These are phyloP conservation scores for Moelleriella libera DNA, from an alignment of 2,329 filamentous ascomycete genomes.

Conservation along the genomic window DNA sequence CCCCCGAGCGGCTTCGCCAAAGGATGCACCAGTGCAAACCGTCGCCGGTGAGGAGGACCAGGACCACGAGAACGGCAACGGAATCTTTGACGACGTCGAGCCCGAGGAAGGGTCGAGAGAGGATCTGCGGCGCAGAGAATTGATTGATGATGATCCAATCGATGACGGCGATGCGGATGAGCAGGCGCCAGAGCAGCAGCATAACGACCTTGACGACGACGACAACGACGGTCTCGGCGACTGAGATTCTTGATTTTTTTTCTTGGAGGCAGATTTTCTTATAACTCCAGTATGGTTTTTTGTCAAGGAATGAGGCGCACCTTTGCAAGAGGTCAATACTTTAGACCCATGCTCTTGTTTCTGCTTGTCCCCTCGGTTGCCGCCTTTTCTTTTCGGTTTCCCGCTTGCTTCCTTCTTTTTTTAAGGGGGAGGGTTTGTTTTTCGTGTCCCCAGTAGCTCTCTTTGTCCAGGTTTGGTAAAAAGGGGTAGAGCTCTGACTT, in stretches of 20 bases:
- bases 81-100: slow-evolving; percentile 32
- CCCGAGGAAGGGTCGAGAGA: slow-evolving; percentile 45
- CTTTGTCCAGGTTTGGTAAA: too few relatives aligned
- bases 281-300: too few relatives aligned
- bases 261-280: too few relatives aligned
- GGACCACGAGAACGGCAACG: slow-evolving; percentile 15
- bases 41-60: slow-evolving; percentile 22
- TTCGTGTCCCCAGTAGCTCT: too few relatives aligned
- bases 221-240: slow-evolving; percentile 33
- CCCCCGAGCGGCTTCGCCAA: slow-evolving; percentile 5
- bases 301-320: too few relatives aligned
- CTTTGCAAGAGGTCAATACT: too few relatives aligned
- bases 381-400: too few relatives aligned
- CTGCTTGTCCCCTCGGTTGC: too few relatives aligned
- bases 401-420: too few relatives aligned
- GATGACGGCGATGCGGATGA: slow-evolving; percentile 20
- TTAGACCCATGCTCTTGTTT: too few relatives aligned
- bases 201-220: slow-evolving; percentile 29
- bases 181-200: slow-evolving; percentile 12
- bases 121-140: slow-evolving; percentile 39
- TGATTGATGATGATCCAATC: slow-evolving; percentile 34
- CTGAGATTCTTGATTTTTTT: slow-evolving; percentile 8
- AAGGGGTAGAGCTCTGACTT: too few relatives aligned
- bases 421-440: too few relatives aligned
- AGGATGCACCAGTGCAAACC: slow-evolving; percentile 16